Percentiles rank a stretch among this genome's conserved stretches.
These are phyloP conservation scores for Xylaria sp. DNA, from an alignment of 2,329 filamentous ascomycete species.

Conservation along the genomic window DNA sequence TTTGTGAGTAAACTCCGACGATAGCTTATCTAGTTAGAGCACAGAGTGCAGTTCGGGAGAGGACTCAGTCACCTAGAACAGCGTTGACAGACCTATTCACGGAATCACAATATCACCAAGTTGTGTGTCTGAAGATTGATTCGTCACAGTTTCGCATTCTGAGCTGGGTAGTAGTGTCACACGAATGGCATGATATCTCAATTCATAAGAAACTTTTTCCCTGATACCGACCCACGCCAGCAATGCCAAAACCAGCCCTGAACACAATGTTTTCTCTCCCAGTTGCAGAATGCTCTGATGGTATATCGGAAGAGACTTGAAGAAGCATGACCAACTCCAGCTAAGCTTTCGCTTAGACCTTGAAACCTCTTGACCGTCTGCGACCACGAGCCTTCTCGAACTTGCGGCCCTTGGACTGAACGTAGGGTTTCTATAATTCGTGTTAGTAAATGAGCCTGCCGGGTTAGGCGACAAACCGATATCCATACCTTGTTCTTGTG, in stretches of 20 bases:
- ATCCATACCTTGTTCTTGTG: slow-evolving; percentile 91
- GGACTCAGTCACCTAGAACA: background rate
- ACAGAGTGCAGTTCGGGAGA: background rate
- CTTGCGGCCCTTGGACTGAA: slow-evolving; percentile 99
- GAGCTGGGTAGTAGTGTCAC: slow-evolving; percentile 26
- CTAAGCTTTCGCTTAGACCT: slow-evolving; percentile 77
- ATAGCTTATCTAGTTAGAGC: background rate
- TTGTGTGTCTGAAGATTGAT: background rate
- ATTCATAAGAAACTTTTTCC: slow-evolving; percentile 45
- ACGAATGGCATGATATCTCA: slow-evolving; percentile 40
- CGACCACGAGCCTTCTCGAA: slow-evolving; percentile 99
- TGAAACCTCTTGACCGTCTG: slow-evolving; percentile 98
- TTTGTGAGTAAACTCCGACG: background rate
- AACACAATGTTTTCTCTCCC: slow-evolving; percentile 40
- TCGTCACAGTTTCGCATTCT: slow-evolving; percentile 23
- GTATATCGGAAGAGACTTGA: slow-evolving; percentile 42
- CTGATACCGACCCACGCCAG: slow-evolving; percentile 55
- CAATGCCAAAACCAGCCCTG: slow-evolving; percentile 46
- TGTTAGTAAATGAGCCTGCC: slow-evolving; percentile 42
- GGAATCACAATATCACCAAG: background rate
- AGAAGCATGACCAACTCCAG: slow-evolving; percentile 39
- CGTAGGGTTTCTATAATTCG: slow-evolving; percentile 80
- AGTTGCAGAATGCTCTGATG: slow-evolving; percentile 35
- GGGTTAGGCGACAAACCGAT: slow-evolving; percentile 33
- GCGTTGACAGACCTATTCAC: background rate